Evolutionary conservation across 225 moss, liverwort and hornwort genomes (phyloP), one percentile per base, ranked within the genome.

Genomic region (Marchantia polymorpha): DNA sequence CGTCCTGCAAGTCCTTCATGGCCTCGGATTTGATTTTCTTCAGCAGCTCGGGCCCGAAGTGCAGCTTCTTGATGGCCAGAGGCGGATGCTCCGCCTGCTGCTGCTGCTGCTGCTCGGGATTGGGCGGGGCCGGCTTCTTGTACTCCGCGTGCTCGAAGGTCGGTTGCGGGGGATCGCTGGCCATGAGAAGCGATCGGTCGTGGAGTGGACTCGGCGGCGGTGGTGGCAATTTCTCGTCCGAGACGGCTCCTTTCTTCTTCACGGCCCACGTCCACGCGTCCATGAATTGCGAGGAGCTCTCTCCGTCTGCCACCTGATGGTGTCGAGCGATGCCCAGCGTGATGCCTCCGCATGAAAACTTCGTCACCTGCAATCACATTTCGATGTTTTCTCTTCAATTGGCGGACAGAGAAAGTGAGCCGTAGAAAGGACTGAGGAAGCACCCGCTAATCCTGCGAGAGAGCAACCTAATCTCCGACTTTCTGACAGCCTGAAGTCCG

Each of bases 231-330:
- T 7, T 3, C 14, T 0, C 68, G 4, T 25, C 29, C 1, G 31
- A 4, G 29, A 7, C 68, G 3, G 68, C 9, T 0, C 22, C 17
- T 2, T 72, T 51, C 14, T n/a, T 52, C 63, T 89, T 91, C 82
- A 90, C 89, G 20, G 83, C 88, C 11, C 79, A 39, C 29, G 81
- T 87, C 97, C 97, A 99, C 25, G 91, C 93, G 3, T 89, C 84
- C 91, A 99, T 89, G 77, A 99, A 99, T 74, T 65, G 66, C 75
- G 84, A 87, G 25, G 90, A 92, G 8, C 90, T 88, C 81, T 93
- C 89, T 2, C 99, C 95, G 60, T 95, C 99, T 52, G 95, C 94
- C 60, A 95, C 87, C 86, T 91, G 92, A 81, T 99, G 99, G 81
- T 95, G 93, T 75, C 93, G 85, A 29, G 99, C 95, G 74, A 99